These are phyloP conservation scores for Trichoderma orchidacearum DNA, from an alignment of 495 filamentous ascomycete species.

Conservation along the genomic window DNA sequence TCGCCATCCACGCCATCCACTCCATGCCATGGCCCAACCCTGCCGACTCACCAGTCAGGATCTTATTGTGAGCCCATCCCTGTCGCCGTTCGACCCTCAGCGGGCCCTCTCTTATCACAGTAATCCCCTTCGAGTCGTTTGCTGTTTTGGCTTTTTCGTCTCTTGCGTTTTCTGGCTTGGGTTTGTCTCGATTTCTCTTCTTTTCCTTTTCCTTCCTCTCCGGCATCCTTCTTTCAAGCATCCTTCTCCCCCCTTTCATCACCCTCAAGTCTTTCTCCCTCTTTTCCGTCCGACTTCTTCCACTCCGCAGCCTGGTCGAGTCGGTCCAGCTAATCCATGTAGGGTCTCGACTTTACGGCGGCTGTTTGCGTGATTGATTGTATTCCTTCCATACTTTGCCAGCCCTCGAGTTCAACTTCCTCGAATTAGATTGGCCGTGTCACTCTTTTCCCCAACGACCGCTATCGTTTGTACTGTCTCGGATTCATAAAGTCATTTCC, in stretches of 20 bases:
- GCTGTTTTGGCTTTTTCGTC: not conserved
- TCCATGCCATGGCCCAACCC: too few relatives aligned
- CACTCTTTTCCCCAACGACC: not conserved
- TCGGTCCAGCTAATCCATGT: too few relatives aligned
- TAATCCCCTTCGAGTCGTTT: not conserved
- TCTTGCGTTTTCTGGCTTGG: not conserved
- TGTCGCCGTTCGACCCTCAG: not conserved
- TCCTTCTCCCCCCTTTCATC: too few relatives aligned
- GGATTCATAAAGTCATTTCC: not conserved
- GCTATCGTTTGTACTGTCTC: not conserved
- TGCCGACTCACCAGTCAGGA: too few relatives aligned
- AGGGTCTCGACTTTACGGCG: not conserved
- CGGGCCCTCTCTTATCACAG: not conserved
- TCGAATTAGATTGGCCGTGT: not conserved
- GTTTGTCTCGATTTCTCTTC: not conserved
- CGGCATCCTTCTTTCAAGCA: too few relatives aligned
- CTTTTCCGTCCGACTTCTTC: not conserved
- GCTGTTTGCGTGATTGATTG: constrained; percentile 5
- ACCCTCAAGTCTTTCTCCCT: not conserved
- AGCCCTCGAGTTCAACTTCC: not conserved
- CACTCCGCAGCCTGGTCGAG: not conserved
- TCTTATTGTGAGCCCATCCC: too few relatives aligned
- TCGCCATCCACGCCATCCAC: not conserved
- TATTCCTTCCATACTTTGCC: not conserved
- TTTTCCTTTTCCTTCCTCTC: not conserved